Evolutionary conservation across 352 stramenopile species (phyloP).

Genomic region (Pythium utonaiense): DNA sequence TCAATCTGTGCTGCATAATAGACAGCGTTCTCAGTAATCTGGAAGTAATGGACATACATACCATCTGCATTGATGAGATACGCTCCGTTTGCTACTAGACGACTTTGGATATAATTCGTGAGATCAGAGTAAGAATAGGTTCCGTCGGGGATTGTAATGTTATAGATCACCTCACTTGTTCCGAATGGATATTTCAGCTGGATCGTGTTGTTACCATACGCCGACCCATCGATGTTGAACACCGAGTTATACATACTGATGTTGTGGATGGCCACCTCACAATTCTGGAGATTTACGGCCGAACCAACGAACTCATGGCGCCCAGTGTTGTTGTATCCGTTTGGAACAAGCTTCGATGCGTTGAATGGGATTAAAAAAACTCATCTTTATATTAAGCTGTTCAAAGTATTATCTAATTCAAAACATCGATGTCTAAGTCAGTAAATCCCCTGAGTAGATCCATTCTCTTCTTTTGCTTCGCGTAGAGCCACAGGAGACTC

Average conservation of each 20-base stretch:
- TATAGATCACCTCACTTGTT: conserved; percentile 11
- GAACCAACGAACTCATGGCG: conserved; percentile 8
- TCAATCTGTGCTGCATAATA: conserved; percentile 26
- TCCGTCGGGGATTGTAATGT: conserved; percentile 20
- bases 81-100: conserved; percentile 14
- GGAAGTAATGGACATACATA: conserved; percentile 21
- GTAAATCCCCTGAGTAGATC: conserved; percentile 5
- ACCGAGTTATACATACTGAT: conserved; percentile 24
- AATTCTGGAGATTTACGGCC: conserved; percentile 15
- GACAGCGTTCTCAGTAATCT: conserved; percentile 17
- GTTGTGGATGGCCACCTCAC: conserved; percentile 14
- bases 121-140: conserved; percentile 25
- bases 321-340: conserved; percentile 21
- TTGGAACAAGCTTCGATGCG: conserved; percentile 11
- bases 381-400: conserved; percentile 7
- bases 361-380: neutral
- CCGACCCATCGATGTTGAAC: conserved; percentile 23
- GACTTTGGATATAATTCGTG: conserved; percentile 18
- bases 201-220: conserved; percentile 21
- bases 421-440: conserved; percentile 8
- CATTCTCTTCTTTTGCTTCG: conserved; percentile 8
- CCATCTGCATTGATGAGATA: conserved; percentile 24
- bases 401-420: conserved; percentile 2
- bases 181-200: conserved; percentile 19
- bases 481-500: conserved; percentile 8